These are phyloP conservation scores for Alopecurus myosuroides DNA, from an alignment of 176 grass and related monocot genomes.

Conservation along the genomic window DNA sequence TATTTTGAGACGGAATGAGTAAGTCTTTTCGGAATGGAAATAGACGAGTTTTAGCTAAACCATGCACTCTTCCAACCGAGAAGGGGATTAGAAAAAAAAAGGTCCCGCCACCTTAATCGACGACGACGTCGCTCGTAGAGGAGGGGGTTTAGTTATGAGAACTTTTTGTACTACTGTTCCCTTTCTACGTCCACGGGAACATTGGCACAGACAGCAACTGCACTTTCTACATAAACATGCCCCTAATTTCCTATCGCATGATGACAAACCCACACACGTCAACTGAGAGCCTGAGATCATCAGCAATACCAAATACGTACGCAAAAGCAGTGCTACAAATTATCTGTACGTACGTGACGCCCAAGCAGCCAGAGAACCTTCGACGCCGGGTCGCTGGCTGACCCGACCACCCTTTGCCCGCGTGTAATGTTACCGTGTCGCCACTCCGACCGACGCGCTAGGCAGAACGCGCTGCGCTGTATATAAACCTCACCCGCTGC, in stretches of 20 bases:
- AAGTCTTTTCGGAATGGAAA: too few relatives aligned
- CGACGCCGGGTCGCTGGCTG: not conserved
- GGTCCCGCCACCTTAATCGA: too few relatives aligned
- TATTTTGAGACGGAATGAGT: too few relatives aligned
- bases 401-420: not conserved
- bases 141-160: not conserved
- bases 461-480: not conserved
- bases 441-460: not conserved
- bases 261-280: not conserved
- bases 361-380: not conserved
- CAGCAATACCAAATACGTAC: not conserved
- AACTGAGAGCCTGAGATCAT: not conserved
- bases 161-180: not conserved
- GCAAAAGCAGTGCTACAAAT: not conserved
- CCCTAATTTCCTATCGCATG: not conserved
- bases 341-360: not conserved
- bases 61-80: too few relatives aligned
- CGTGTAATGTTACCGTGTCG: not conserved
- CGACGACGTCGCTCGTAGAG: not conserved
- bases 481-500: constrained; percentile 24
- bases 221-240: not conserved
- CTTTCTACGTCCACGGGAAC: not conserved
- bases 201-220: not conserved
- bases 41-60: too few relatives aligned
- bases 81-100: too few relatives aligned